Conservation (phyloP, 371 early-diverging fungal species). For the Zopfochytrium polystomum region DNA sequence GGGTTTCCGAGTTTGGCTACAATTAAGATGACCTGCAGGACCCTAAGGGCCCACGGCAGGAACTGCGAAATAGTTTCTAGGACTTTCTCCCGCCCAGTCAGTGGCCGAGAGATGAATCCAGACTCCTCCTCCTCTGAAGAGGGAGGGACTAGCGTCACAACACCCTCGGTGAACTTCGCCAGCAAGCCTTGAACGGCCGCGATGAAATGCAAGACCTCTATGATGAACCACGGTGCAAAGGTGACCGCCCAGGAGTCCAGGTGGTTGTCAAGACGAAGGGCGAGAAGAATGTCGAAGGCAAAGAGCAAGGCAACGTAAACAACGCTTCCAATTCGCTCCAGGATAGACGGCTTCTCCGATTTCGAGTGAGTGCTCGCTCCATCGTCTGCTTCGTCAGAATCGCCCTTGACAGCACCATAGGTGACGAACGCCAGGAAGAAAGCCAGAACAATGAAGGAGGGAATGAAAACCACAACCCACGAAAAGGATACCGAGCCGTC, state of each 20-base stretch:
- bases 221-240: slow-evolving; percentile 70
- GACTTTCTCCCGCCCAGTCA: slow-evolving; percentile 14
- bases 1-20: slow-evolving; percentile 16
- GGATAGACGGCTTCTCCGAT: slow-evolving; percentile 34
- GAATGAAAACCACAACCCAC: slow-evolving; percentile 72
- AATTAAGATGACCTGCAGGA: slow-evolving; percentile 42
- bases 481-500: slow-evolving; percentile 69
- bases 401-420: slow-evolving; percentile 10
- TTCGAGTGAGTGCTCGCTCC: slow-evolving; percentile 13
- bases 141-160: slow-evolving; percentile 3
- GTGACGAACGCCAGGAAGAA: slow-evolving; percentile 19
- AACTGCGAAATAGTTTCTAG: not conserved
- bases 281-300: slow-evolving; percentile 52
- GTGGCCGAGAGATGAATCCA: slow-evolving; percentile 8
- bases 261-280: slow-evolving; percentile 47
- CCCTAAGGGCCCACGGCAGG: slow-evolving; percentile 33
- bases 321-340: slow-evolving; percentile 33
- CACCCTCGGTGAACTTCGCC: slow-evolving; percentile 15
- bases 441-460: slow-evolving; percentile 72
- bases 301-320: slow-evolving; percentile 41
- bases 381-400: slow-evolving; percentile 33
- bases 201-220: slow-evolving; percentile 55
- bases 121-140: slow-evolving; percentile 16
- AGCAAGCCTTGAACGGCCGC: slow-evolving; percentile 30
- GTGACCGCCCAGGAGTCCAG: slow-evolving; percentile 54